phyloP scores from a whole-genome alignment of 306 rosid species.

The barrel medic (Medicago truncatula) region MtrunA17r5.0-ANR NC_053042.1:37171001-37171500 shows the following conservation, averaged over 20 bases:
- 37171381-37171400: not conserved
- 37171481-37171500: too few relatives aligned
- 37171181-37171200: slow-evolving; percentile 45
- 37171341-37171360: slow-evolving; percentile 50
- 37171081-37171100: too few relatives aligned
- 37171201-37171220: slow-evolving; percentile 41
- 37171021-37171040: too few relatives aligned
- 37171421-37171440: slow-evolving; percentile 34
- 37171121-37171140: not conserved
- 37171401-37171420: not conserved
- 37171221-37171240: slow-evolving; percentile 43
- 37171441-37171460: not conserved
- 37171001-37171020: too few relatives aligned
- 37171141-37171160: not conserved
- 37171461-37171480: too few relatives aligned
- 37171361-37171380: slow-evolving; percentile 31
- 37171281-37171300: slow-evolving; percentile 31
- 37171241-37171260: slow-evolving; percentile 38
- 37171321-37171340: slow-evolving; percentile 41
- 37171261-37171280: slow-evolving; percentile 32
- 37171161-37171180: not conserved
- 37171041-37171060: too few relatives aligned
- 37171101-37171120: not conserved
- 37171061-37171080: too few relatives aligned
- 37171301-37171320: not conserved